Base-by-base conservation (phyloP, 192 early-diverging fungal species). In the Nowakowskiella sp. region DNA sequence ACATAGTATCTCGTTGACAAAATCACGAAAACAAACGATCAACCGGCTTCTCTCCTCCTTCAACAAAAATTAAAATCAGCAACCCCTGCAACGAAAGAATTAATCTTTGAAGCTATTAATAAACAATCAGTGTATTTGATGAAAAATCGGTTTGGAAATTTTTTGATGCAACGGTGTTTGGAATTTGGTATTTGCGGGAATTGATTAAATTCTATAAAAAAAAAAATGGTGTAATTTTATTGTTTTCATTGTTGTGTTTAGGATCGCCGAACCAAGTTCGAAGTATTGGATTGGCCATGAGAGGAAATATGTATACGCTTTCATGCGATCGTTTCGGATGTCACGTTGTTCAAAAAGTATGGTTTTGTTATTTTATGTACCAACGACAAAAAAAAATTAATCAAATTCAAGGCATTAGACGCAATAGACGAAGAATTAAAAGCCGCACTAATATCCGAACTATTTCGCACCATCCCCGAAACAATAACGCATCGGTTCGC, bases 101-200 rank as follows among this genome's bases (percentile, higher is more conserved):
- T 55, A 31, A 75, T 87, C 42, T 82, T 85, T 55, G 74, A 78
- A 31, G 65, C 81, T 0, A 76, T 85, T 22, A 54, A 70, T n/a
- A 32, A 44, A 0, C 77, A 83, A 25, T 76, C 77, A 10, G 64
- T 80, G 44, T 48, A 66, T 1, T 49, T 87, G 7, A 83, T 83
- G 67, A 78, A 80, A 21, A 87, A 87, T 58, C 76, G 85, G 2
- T 87, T 87, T 45, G 85, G 85, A 28, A 87, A 87, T 60, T 87
- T 87, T 44, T 60, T 87, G 45, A 76, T 87, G 57, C 85, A 87
- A 60, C 55, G 83, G 1, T 72, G 73, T 39, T 74, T 87, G 6
- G 85, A 87, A 52, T 69, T 73, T 33, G 74, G 13, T 19, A 13
- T 39, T 39, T 19, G 36, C 36, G 19, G 36, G 36, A 39, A 13